Evolutionary conservation across 2,329 filamentous ascomycete species (phyloP).

Genomic region (Hypoxylon sp.): DNA sequence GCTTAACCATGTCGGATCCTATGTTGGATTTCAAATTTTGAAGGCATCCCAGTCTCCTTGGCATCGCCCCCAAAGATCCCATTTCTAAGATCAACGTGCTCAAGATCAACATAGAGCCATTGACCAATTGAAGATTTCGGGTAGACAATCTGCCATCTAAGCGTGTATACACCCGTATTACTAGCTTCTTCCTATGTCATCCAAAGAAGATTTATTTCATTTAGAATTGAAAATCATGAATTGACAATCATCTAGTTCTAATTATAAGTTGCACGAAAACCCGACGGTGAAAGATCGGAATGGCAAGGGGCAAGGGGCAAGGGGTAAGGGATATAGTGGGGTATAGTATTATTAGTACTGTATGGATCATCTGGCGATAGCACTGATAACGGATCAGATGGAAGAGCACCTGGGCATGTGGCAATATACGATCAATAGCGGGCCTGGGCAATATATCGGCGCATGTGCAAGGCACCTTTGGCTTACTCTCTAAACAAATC

Average conservation of each 20-base stretch:
- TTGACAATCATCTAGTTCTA: background rate
- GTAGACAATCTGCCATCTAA: background rate
- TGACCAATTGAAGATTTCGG: slow-evolving; percentile 11
- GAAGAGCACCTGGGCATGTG: slow-evolving; percentile 27
- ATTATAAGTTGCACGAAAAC: background rate
- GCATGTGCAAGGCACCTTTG: slow-evolving; percentile 4
- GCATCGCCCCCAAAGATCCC: slow-evolving; percentile 16
- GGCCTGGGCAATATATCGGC: background rate
- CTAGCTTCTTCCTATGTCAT: background rate
- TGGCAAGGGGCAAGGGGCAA: slow-evolving; percentile 4
- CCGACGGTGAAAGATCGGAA: slow-evolving; percentile 1
- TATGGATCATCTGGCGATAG: slow-evolving; percentile 27
- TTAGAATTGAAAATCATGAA: background rate
- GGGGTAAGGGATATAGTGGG: slow-evolving; percentile 14
- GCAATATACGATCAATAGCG: no score
- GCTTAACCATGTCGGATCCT: slow-evolving; percentile 20
- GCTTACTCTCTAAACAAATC: slow-evolving; percentile 1
- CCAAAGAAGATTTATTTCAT: background rate
- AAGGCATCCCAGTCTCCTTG: slow-evolving; percentile 26
- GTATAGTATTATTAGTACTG: slow-evolving; percentile 16
- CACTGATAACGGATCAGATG: slow-evolving; percentile 17
- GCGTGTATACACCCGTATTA: background rate
- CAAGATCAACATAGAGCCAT: background rate
- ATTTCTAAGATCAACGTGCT: background rate
- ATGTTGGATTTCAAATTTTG: slow-evolving; percentile 12